These are phyloP conservation scores for Zasmidium citrigriseum DNA, from an alignment of 2,329 filamentous ascomycete genomes.

Conservation along the genomic window DNA sequence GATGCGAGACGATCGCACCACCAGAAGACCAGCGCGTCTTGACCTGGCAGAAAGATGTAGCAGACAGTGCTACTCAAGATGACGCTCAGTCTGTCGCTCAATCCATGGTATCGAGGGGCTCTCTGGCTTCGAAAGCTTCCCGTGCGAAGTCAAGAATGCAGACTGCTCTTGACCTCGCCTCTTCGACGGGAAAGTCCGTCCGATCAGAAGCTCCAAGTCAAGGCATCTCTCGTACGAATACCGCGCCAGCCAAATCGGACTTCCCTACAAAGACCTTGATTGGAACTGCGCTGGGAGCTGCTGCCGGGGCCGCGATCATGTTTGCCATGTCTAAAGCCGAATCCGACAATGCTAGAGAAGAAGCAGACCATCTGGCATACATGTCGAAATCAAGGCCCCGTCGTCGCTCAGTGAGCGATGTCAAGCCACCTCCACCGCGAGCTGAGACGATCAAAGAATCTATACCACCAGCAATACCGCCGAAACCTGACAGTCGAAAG, in stretches of 20 bases:
- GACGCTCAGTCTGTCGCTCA: slow-evolving; percentile 26
- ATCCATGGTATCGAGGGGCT: slow-evolving; percentile 12
- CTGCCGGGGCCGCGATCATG: slow-evolving; percentile 73
- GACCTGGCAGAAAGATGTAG: slow-evolving; percentile 46
- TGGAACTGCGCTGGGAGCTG: slow-evolving; percentile 75
- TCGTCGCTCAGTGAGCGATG: slow-evolving; percentile 14
- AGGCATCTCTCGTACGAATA: slow-evolving; percentile 18
- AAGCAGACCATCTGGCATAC: slow-evolving; percentile 35
- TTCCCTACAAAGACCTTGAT: slow-evolving; percentile 44
- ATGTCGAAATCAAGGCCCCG: slow-evolving; percentile 22
- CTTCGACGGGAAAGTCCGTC: slow-evolving; percentile 23
- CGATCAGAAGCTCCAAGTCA: slow-evolving; percentile 21
- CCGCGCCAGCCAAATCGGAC: slow-evolving; percentile 18
- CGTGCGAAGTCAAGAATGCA: slow-evolving; percentile 25
- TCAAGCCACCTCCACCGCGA: slow-evolving; percentile 14
- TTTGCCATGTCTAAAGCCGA: slow-evolving; percentile 72
- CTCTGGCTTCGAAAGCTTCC: slow-evolving; percentile 21
- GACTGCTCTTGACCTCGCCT: slow-evolving; percentile 29
- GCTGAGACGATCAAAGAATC: slow-evolving; percentile 8
- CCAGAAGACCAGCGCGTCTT: slow-evolving; percentile 46
- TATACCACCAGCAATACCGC: slow-evolving; percentile 11
- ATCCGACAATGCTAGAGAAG: slow-evolving; percentile 46
- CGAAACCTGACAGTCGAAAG: slow-evolving; percentile 14
- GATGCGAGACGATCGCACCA: slow-evolving; percentile 39
- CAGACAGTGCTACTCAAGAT: slow-evolving; percentile 23